Percentiles rank a stretch among this genome's conserved stretches.
phyloP scores from a whole-genome alignment of 2,329 filamentous ascomycete genomes.

The Alternaria sp. region DNA sequence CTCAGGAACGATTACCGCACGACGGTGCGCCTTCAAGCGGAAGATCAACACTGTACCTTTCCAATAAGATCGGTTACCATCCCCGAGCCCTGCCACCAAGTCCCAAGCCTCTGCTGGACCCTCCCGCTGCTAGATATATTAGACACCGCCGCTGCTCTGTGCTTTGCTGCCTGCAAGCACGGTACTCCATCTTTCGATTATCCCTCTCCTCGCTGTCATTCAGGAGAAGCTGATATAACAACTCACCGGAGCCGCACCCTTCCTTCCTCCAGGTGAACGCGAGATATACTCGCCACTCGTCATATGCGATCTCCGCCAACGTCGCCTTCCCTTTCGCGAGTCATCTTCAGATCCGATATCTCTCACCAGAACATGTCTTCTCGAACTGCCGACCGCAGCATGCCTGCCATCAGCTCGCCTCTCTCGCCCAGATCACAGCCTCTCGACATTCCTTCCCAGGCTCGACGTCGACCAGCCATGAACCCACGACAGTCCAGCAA shows the following conservation, averaged over 20 bases:
- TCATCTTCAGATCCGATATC: conserved; percentile 24
- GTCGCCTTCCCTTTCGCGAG: conserved; percentile 28
- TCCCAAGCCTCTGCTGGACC: conserved; percentile 38
- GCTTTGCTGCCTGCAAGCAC: conserved; percentile 19
- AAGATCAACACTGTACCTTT: conserved; percentile 42
- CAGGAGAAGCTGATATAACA: conserved; percentile 10
- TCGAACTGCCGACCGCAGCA: conserved; percentile 37
- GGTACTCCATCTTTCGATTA: conserved; percentile 12
- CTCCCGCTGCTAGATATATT: conserved; percentile 44
- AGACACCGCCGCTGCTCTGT: conserved; percentile 32
- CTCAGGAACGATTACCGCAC: conserved; percentile 31
- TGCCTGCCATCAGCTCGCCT: conserved; percentile 41
- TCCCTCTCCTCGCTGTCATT: conserved; percentile 11
- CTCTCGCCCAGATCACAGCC: conserved; percentile 46
- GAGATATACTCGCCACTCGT: conserved; percentile 32
- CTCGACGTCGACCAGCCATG: conserved; percentile 40
- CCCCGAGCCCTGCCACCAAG: conserved; percentile 27
- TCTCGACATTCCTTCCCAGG: conserved; percentile 44
- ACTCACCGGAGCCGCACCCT: conserved; percentile 3
- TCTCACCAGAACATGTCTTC: conserved; percentile 36
- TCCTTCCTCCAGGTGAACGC: conserved; percentile 10
- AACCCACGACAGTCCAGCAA: conserved; percentile 44
- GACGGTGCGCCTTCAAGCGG: conserved; percentile 33
- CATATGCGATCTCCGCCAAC: conserved; percentile 35
- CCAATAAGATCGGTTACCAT: conserved; percentile 38